Conservation (phyloP, 1,284 basidiomycete species). For the Malassezia dermatis region DNA sequence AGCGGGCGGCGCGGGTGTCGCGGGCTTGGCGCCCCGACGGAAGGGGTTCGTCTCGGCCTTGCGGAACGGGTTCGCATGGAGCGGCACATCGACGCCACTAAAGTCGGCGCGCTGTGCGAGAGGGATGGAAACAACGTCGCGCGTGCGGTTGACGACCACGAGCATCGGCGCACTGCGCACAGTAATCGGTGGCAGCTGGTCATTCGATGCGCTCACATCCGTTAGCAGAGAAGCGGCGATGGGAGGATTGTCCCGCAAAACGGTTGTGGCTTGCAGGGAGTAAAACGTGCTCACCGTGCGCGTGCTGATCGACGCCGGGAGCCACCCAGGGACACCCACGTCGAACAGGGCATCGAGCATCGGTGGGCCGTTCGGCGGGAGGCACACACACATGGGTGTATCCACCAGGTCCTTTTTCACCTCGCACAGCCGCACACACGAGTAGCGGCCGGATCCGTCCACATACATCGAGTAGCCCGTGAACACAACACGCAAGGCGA, state of each 20-base stretch:
- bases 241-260: conserved; percentile 14
- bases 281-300: conserved; percentile 44
- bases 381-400: not conserved
- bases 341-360: conserved; percentile 42
- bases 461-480: conserved; percentile 41
- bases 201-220: not conserved
- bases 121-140: conserved; percentile 44
- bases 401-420: conserved; percentile 29
- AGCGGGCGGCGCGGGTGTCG: not conserved
- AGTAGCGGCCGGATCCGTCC: conserved; percentile 38
- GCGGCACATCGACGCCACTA: conserved; percentile 9
- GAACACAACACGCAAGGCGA: conserved; percentile 26
- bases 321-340: conserved; percentile 41
- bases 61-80: conserved; percentile 5
- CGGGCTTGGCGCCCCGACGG: not conserved
- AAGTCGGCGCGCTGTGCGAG: conserved; percentile 38
- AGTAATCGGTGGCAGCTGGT: not conserved
- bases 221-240: not conserved
- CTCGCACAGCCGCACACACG: conserved; percentile 31
- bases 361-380: conserved; percentile 9
- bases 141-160: conserved; percentile 32
- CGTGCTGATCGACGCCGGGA: conserved; percentile 38
- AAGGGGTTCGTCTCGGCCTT: conserved; percentile 12
- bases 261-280: conserved; percentile 29
- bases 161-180: conserved; percentile 26